Evolutionary conservation across 768 basidiomycete species (phyloP).

Genomic region (Lactifluus subvellereus): DNA sequence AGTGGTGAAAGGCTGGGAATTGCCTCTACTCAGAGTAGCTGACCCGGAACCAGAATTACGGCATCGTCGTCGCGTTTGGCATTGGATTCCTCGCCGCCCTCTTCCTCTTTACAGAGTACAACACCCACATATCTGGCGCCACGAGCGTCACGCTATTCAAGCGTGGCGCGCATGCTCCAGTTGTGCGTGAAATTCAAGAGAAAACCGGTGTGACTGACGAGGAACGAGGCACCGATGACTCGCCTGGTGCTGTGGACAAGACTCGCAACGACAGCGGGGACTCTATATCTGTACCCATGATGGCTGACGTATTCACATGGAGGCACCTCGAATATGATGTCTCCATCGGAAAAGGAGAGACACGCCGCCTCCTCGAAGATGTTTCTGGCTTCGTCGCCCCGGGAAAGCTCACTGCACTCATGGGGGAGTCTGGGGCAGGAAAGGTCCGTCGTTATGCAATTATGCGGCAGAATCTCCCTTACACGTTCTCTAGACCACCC

Average conservation of each 20-base stretch:
- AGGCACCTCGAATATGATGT: constrained; percentile 63
- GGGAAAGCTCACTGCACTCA: constrained; percentile 72
- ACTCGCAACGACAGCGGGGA: constrained; percentile 4
- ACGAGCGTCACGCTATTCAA: constrained; percentile 58
- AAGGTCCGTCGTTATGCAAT: constrained; percentile 29
- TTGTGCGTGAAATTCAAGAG: constrained; percentile 15
- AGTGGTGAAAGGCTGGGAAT: constrained; percentile 17
- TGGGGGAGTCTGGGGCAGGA: constrained; percentile 57
- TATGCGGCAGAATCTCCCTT: neutral
- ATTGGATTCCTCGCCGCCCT: constrained; percentile 50
- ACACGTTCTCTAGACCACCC: constrained; percentile 37
- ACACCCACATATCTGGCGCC: constrained; percentile 34
- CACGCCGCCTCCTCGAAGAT: constrained; percentile 54
- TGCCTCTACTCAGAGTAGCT: neutral
- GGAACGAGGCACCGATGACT: constrained; percentile 22
- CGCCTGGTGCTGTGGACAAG: constrained; percentile 5
- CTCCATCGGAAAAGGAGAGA: constrained; percentile 40
- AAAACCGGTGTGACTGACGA: constrained; percentile 28
- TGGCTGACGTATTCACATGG: constrained; percentile 75
- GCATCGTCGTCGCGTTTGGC: constrained; percentile 63
- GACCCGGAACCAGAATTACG: constrained; percentile 46
- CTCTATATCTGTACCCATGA: constrained; percentile 21
- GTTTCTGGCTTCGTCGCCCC: constrained; percentile 78
- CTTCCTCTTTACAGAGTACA: constrained; percentile 54
- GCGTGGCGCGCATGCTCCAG: constrained; percentile 40